Evolutionary conservation across 179 eudicot species (phyloP).

Genomic region (Beta lomatogona): DNA sequence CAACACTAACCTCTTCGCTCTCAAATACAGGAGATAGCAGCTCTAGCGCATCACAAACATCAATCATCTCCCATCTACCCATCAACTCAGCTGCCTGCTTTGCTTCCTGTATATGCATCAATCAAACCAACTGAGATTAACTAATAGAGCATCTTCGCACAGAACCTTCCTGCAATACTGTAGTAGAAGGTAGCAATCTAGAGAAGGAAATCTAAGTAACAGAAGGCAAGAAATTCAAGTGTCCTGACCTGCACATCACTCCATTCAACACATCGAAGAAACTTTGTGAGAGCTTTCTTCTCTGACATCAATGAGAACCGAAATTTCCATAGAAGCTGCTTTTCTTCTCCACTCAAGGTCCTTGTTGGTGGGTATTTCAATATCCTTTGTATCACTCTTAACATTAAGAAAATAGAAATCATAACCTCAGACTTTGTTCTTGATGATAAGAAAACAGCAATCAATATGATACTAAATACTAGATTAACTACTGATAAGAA

Average conservation of each 20-base stretch:
- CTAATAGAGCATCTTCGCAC: conserved; percentile 15
- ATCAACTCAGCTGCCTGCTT: conserved; percentile 90
- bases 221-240: conserved; percentile 9
- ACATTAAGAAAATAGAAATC: conserved; percentile 16
- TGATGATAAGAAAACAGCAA: background rate
- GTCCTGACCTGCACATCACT: conserved; percentile 87
- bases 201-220: background rate
- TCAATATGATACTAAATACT: background rate
- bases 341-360: conserved; percentile 90
- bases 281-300: conserved; percentile 93
- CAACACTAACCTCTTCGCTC: conserved; percentile 92
- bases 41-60: conserved; percentile 97
- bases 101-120: conserved; percentile 76
- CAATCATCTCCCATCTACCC: conserved; percentile 90
- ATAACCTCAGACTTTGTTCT: background rate
- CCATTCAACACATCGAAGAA: conserved; percentile 98
- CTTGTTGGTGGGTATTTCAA: conserved; percentile 93
- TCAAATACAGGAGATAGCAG: conserved; percentile 95
- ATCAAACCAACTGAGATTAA: conserved; percentile 17
- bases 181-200: background rate
- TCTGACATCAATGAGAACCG: conserved; percentile 95
- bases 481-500: background rate
- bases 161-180: conserved; percentile 11
- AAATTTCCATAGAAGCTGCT: conserved; percentile 94
- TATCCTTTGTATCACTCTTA: conserved; percentile 88